Evolutionary conservation across 2,329 filamentous ascomycete species (phyloP).

Genomic region (Colletotrichum godetiae): DNA sequence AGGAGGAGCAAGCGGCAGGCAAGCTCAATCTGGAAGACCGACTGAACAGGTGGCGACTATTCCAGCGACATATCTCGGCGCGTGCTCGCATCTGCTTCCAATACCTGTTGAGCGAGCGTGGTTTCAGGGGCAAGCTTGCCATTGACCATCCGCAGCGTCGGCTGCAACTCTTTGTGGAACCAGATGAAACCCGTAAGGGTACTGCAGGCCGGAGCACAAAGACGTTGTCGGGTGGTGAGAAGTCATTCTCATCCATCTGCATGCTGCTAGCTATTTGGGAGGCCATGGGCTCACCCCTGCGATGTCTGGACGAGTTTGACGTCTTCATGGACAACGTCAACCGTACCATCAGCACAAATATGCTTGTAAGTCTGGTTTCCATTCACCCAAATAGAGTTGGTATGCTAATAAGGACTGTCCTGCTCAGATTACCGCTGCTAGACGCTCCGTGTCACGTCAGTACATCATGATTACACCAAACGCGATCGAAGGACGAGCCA

Average conservation of each 20-base stretch:
- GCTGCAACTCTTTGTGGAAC: conserved; percentile 82
- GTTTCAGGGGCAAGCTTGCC: conserved; percentile 84
- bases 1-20: conserved; percentile 55
- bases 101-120: conserved; percentile 88
- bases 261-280: conserved; percentile 95
- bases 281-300: conserved; percentile 94
- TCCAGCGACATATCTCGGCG: conserved; percentile 87
- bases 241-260: conserved; percentile 97
- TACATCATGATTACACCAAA: conserved; percentile 98
- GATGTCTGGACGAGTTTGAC: conserved; percentile 97
- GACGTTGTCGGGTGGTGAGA: conserved; percentile 95
- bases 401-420: neutral
- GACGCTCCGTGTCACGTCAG: conserved; percentile 88
- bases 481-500: conserved; percentile 73
- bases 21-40: conserved; percentile 75
- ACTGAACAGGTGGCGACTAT: conserved; percentile 80
- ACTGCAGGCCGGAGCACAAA: conserved; percentile 84
- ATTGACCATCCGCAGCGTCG: conserved; percentile 81
- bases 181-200: conserved; percentile 75
- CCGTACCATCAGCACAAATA: conserved; percentile 89
- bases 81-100: conserved; percentile 87
- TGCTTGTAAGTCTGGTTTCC: conserved; percentile 77
- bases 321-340: conserved; percentile 99
- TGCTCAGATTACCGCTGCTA: conserved; percentile 81
- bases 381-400: neutral